Evolutionary conservation across 1,284 basidiomycete species (phyloP).

Genomic region (Cryptococcus wingfieldii): DNA sequence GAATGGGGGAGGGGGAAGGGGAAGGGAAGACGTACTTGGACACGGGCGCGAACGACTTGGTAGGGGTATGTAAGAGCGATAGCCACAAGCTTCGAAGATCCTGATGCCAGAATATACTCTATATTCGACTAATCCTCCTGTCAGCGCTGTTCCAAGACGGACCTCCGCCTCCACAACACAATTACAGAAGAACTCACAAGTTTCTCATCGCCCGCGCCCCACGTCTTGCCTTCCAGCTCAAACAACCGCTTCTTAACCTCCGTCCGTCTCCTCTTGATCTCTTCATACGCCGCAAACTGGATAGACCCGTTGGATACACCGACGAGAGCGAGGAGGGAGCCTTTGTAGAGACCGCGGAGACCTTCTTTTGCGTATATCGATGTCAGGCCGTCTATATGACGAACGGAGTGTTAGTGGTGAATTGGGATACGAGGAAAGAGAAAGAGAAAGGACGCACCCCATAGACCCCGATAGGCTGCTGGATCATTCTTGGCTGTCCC

Average conservation of each 20-base stretch:
- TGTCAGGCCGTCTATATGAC: constrained; percentile 65
- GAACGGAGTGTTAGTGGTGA: background rate
- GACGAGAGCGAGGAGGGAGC: constrained; percentile 80
- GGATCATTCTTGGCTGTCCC: constrained; percentile 67
- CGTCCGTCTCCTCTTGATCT: constrained; percentile 86
- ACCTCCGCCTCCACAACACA: background rate
- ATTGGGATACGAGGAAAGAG: background rate
- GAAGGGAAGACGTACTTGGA: constrained; percentile 62
- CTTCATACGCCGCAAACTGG: constrained; percentile 95
- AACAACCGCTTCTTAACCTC: constrained; percentile 65
- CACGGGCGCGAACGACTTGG: constrained; percentile 90
- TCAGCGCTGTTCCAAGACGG: background rate
- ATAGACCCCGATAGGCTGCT: constrained; percentile 69
- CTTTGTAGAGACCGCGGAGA: constrained; percentile 74
- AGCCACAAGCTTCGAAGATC: constrained; percentile 80
- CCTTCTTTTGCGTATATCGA: constrained; percentile 72
- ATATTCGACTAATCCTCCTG: constrained; percentile 67
- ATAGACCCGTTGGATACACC: constrained; percentile 94
- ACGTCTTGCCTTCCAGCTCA: constrained; percentile 58
- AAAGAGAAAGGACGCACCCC: constrained; percentile 53
- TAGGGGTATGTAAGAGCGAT: constrained; percentile 90
- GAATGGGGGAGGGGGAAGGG: background rate
- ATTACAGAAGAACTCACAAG: constrained; percentile 57
- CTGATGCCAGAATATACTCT: constrained; percentile 89
- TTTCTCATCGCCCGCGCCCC: constrained; percentile 72